Evolutionary conservation across 2,329 filamentous ascomycete genomes (phyloP), one percentile per base, ranked within the genome.

Genomic region (Pezicula neosporulosa): DNA sequence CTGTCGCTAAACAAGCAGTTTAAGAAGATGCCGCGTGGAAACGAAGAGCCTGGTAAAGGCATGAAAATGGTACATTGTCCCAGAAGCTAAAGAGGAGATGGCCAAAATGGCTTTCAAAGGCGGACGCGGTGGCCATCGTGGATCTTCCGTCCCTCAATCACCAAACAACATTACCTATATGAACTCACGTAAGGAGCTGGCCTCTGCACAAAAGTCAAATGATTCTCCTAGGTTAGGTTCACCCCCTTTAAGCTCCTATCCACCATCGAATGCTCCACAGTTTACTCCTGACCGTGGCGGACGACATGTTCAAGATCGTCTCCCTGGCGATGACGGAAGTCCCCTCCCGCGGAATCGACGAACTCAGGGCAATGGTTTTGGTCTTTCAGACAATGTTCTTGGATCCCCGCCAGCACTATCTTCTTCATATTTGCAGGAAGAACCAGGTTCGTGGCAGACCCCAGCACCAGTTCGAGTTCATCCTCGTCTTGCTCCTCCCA

Each of bases 31-130:
- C 89, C 94, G 3, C 86, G 94, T 44, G 86, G 89, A 15, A 96
- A 91, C 0, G 90, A 97, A 61, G 94, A 99, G 67, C 94, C 94
- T 19, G 94, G 94, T 12, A 99, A 99, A 68, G 94, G 94, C 27
- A 97, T 97, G 91, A 97, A 97, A 97, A 68, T 99, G 94, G 94
- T 90, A 93, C 70, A 92, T 99, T 64, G 85, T 90, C 4, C 80
- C 89, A 1, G 89, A 95, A 56, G 81, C 86, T 58, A 85, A 87
- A 45, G 90, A 97, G 16, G 93, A 96, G 48, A 96, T 97, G 76
- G 80, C 90, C 53, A 88, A 55, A 45, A 55, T 53, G 38, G 56
- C 56, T 41, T 81, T 75, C 60, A 77, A 80, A 50, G 78, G 82
- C 16, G 82, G 83, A 16, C 76, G 81, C 43, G 82, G 83, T 46